Evolutionary conservation across 208 protist species (phyloP), one percentile per base, ranked within the genome.

Genomic region (Crithidia expoeki): DNA sequence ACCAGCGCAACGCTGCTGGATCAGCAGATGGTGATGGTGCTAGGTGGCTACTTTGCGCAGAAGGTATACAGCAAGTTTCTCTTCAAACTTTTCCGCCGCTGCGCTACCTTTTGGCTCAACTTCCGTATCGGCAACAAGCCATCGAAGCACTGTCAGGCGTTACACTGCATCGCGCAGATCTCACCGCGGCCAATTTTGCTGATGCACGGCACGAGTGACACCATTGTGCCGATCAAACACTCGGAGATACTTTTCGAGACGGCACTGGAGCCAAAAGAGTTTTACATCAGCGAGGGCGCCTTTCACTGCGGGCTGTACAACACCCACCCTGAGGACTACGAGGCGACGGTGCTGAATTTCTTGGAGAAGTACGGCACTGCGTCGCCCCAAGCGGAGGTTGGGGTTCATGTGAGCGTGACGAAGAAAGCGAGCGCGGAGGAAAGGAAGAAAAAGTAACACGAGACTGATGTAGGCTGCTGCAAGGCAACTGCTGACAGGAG

Each of bases 291-390:
- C 47, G 79, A 94, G 46, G 81, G 73, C 28, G 90, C 87, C 17
- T 96, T 86, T 68, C 94, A 97, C 75, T 97, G 94, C 61, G 94
- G 90, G 2, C 69, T 97, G 44, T 95, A 96, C 74, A 95, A 97
- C 76, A 88, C 79, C 17, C 56, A 89, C 51, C 83, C 88, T 9
- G 84, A 94, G 33, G 90, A 95, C 52, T 97, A 88, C 72, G 86
- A 91, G 57, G 49, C 65, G 16, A 81, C 74, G 10, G 88, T 96
- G 53, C 62, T 94, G 17, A 42, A 36, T 1, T 95, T 95, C 42
- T 65, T 93, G 21, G 59, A 74, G 16, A 83, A 77, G 62, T 77
- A 86, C 68, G 76, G 76, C 49, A 53, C 49, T 11, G 57, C 51
- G 17, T 0, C 30, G 12, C 47, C 74, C 50, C 6, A 46, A 40